Evolutionary conservation across 495 filamentous ascomycete species (phyloP).

Genomic region (Neurospora sp.): DNA sequence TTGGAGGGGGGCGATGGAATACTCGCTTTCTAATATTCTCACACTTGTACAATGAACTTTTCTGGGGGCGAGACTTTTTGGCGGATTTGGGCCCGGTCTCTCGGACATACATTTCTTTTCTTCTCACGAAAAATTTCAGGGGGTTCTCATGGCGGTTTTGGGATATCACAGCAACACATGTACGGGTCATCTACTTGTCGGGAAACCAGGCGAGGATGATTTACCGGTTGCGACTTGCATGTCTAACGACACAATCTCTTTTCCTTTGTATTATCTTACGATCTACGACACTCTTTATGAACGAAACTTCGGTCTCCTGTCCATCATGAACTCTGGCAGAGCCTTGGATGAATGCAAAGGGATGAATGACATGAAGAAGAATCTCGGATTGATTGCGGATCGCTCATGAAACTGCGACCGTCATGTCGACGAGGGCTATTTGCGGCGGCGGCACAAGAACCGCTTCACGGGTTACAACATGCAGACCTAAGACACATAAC

Average conservation of each 20-base stretch:
- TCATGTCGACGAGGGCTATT: not conserved
- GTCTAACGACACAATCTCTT: not conserved
- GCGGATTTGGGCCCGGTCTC: not conserved
- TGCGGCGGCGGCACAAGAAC: not conserved
- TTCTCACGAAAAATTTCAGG: not conserved
- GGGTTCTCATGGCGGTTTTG: not conserved
- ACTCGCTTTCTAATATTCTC: not conserved
- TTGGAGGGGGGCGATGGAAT: not conserved
- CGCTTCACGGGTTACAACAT: not conserved
- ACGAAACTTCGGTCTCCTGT: not conserved
- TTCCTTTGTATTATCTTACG: not conserved
- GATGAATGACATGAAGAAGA: not conserved
- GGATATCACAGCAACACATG: not conserved
- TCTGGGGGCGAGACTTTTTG: not conserved
- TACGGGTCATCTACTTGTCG: not conserved
- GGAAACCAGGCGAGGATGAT: not conserved
- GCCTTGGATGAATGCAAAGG: not conserved
- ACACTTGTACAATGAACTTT: not conserved
- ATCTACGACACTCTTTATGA: not conserved
- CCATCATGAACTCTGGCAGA: not conserved
- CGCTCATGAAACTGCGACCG: slow-evolving; percentile 2
- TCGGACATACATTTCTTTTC: not conserved
- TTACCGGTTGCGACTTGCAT: not conserved
- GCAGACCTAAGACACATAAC: not conserved
- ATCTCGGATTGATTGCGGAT: not conserved